Evolutionary conservation across 495 filamentous ascomycete species (phyloP).

Genomic region (Zalerion maritima): DNA sequence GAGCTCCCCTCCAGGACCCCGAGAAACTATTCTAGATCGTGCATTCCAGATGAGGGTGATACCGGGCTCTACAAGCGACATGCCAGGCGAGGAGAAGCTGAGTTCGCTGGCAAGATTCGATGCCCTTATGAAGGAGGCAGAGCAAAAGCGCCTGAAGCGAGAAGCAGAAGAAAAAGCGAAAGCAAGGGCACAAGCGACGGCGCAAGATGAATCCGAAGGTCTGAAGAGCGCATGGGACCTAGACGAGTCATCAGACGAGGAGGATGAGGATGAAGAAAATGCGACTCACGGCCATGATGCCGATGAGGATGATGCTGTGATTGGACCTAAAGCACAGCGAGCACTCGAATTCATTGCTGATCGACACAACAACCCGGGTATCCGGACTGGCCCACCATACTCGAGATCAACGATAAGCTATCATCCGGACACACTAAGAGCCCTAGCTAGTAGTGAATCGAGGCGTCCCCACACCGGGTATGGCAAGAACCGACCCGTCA

Average conservation of each 20-base stretch:
- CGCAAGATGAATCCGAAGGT: constrained; percentile 19
- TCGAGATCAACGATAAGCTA: constrained; percentile 11
- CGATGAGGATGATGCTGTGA: constrained; percentile 19
- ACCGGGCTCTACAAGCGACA: constrained; percentile 29
- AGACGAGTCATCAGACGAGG: constrained; percentile 17
- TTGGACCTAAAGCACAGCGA: constrained; percentile 21
- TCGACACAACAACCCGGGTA: constrained; percentile 17
- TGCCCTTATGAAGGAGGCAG: constrained; percentile 40
- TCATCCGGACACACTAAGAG: constrained; percentile 19
- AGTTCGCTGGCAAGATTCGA: constrained; percentile 44
- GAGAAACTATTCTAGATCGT: constrained; percentile 45
- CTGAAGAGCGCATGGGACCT: constrained; percentile 35
- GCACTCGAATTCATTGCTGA: constrained; percentile 37
- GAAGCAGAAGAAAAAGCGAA: constrained; percentile 14
- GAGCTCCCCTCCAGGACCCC: constrained; percentile 26
- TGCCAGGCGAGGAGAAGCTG: constrained; percentile 37
- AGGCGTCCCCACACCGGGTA: constrained; percentile 31
- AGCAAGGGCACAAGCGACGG: constrained; percentile 8
- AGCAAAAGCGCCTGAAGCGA: constrained; percentile 26
- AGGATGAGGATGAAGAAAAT: constrained; percentile 23
- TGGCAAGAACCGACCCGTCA: constrained; percentile 21
- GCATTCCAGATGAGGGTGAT: constrained; percentile 42
- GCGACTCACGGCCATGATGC: constrained; percentile 17
- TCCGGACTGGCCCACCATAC: constrained; percentile 7
- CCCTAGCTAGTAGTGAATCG: constrained; percentile 14